Conservation (phyloP, 805 yeast species). For the Starmerella sp. region DNA sequence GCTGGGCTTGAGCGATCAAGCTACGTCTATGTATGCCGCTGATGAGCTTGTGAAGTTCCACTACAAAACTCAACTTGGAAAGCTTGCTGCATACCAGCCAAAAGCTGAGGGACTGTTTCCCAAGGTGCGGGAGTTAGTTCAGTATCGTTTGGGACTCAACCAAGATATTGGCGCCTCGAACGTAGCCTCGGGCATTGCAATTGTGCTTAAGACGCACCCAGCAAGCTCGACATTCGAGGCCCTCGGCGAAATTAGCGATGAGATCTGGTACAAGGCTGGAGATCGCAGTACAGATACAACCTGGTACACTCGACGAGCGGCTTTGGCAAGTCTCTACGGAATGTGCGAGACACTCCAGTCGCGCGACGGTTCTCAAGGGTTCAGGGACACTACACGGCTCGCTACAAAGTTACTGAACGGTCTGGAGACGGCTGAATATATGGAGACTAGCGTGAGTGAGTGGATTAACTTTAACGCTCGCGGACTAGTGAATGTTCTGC, state of each 20-base stretch:
- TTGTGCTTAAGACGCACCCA: constrained; percentile 56
- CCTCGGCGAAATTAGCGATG: constrained; percentile 68
- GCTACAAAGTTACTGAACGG: constrained; percentile 48
- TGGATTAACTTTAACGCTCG: constrained; percentile 63
- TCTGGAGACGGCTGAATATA: constrained; percentile 44
- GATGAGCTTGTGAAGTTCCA: constrained; percentile 48
- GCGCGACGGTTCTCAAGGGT: constrained; percentile 52
- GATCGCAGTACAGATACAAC: constrained; percentile 69
- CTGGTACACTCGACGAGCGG: constrained; percentile 83
- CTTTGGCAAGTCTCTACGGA: constrained; percentile 58
- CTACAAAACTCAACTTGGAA: constrained; percentile 33
- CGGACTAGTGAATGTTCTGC: constrained; percentile 50
- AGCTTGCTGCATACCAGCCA: constrained; percentile 24
- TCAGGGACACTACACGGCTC: constrained; percentile 48
- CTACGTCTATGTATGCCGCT: constrained; percentile 34
- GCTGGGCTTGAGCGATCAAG: constrained; percentile 42
- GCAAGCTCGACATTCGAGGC: constrained; percentile 48
- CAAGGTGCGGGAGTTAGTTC: constrained; percentile 32
- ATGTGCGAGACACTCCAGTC: constrained; percentile 67
- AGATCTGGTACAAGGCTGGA: constrained; percentile 66
- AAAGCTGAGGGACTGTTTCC: background rate
- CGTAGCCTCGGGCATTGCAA: constrained; percentile 40
- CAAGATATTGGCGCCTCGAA: constrained; percentile 8
- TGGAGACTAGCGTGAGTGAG: constrained; percentile 57
- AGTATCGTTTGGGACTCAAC: constrained; percentile 41